Conservation (phyloP, 371 early-diverging fungal species). For the Dichotomocladium elegans region DNA sequence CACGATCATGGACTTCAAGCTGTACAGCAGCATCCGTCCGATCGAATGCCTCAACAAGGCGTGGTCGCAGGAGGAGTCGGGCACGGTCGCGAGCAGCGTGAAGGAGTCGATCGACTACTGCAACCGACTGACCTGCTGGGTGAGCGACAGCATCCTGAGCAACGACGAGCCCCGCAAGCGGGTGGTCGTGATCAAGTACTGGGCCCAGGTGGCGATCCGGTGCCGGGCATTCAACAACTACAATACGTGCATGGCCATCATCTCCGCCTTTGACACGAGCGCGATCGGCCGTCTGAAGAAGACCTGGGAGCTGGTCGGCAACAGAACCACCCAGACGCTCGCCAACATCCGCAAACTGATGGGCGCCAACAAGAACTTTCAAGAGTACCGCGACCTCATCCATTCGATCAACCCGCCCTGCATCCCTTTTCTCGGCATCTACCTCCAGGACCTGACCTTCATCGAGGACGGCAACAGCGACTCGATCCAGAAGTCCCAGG, state of each 20-base stretch:
- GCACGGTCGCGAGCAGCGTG: constrained; percentile 56
- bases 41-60: constrained; percentile 85
- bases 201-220: constrained; percentile 76
- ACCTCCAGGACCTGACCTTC: constrained; percentile 88
- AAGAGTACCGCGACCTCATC: constrained; percentile 78
- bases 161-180: constrained; percentile 77
- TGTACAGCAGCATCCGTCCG: constrained; percentile 76
- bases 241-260: constrained; percentile 82
- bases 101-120: constrained; percentile 69
- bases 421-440: constrained; percentile 86
- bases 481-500: constrained; percentile 49
- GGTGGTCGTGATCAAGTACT: constrained; percentile 69
- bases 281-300: constrained; percentile 81
- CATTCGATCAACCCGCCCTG: constrained; percentile 84
- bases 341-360: constrained; percentile 54
- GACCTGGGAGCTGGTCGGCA: constrained; percentile 68
- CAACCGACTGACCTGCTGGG: constrained; percentile 72
- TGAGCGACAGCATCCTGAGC: constrained; percentile 67
- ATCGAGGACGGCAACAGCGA: constrained; percentile 90
- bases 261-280: constrained; percentile 83
- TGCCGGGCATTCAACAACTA: constrained; percentile 82
- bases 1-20: constrained; percentile 76
- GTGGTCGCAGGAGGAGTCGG: constrained; percentile 72
- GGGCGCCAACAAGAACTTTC: constrained; percentile 78
- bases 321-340: constrained; percentile 42